A percentile compares a stretch with the other conserved stretches of the same genome.
These are phyloP conservation scores for Nemania sp. DNA, from an alignment of 2,329 filamentous ascomycete species.

Conservation along the genomic window DNA sequence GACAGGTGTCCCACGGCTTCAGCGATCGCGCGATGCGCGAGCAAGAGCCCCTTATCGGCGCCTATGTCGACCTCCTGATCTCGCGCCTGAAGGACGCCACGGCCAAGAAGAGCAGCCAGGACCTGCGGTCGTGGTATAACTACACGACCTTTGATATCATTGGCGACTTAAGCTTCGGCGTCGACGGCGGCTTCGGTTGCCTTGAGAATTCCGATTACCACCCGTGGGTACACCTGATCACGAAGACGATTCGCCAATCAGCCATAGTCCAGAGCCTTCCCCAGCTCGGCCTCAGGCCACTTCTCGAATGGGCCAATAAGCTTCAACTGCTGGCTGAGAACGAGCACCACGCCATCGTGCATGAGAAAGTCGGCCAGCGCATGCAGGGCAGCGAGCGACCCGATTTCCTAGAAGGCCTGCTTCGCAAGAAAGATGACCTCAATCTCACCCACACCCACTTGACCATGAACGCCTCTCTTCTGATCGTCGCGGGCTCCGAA, in stretches of 20 bases:
- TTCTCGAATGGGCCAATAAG: constrained; percentile 15
- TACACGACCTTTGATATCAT: constrained; percentile 49
- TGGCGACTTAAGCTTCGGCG: constrained; percentile 53
- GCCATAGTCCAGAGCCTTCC: constrained; percentile 17
- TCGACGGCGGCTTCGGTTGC: constrained; percentile 44
- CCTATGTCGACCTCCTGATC: constrained; percentile 45
- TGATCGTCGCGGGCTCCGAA: constrained; percentile 54
- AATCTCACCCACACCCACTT: constrained; percentile 24
- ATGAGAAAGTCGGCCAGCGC: constrained; percentile 35
- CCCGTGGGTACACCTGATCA: constrained; percentile 42
- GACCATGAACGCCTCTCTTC: constrained; percentile 29
- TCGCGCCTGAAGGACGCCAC: constrained; percentile 29
- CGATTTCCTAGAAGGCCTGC: constrained; percentile 41
- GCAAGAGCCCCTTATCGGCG: constrained; percentile 47
- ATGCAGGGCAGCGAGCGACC: constrained; percentile 36
- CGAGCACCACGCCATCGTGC: constrained; percentile 28
- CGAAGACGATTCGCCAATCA: constrained; percentile 30
- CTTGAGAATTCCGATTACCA: constrained; percentile 40
- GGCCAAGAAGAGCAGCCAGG: constrained; percentile 14
- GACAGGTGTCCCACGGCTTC: constrained; percentile 47
- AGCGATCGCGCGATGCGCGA: constrained; percentile 45
- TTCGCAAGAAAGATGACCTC: constrained; percentile 37
- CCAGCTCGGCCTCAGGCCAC: constrained; percentile 7
- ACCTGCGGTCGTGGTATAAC: constrained; percentile 47
- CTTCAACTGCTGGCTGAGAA: constrained; percentile 7